These are phyloP conservation scores for Zanthoxylum bungeanum DNA, from an alignment of 345 rosid species.

Conservation along the genomic window DNA sequence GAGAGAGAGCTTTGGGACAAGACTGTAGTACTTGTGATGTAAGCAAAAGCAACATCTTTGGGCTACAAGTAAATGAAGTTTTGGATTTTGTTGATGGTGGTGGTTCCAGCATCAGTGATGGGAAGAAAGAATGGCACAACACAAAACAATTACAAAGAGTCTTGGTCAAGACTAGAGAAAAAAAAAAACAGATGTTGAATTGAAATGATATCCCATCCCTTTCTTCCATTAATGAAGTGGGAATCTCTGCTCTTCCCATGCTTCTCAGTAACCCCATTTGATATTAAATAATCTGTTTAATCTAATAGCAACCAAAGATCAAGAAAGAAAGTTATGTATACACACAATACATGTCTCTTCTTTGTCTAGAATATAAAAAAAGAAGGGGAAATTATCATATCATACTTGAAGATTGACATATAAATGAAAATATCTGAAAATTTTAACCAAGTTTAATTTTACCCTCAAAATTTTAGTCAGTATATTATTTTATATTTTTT, in stretches of 20 bases:
- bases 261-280: conserved; percentile 36
- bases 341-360: background rate
- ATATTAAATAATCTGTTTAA: conserved; percentile 12
- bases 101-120: conserved; percentile 18
- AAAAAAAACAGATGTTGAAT: conserved; percentile 29
- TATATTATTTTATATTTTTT: too few relatives aligned
- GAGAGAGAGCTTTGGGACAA: conserved; percentile 49
- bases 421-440: too few relatives aligned
- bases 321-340: conserved; percentile 6
- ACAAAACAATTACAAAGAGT: conserved; percentile 18
- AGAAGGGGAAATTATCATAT: conserved; percentile 29
- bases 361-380: background rate
- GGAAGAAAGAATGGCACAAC: conserved; percentile 36
- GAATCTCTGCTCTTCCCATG: conserved; percentile 87
- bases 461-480: too few relatives aligned
- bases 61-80: conserved; percentile 22
- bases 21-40: conserved; percentile 47
- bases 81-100: conserved; percentile 27
- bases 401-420: too few relatives aligned
- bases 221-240: conserved; percentile 53
- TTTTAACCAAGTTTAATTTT: too few relatives aligned
- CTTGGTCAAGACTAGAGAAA: conserved; percentile 49
- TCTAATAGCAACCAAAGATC: conserved; percentile 19
- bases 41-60: conserved; percentile 38
- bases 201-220: conserved; percentile 59